Evolutionary conservation across 106 monocot species (phyloP).

Genomic region (Xerophyta viscosa): DNA sequence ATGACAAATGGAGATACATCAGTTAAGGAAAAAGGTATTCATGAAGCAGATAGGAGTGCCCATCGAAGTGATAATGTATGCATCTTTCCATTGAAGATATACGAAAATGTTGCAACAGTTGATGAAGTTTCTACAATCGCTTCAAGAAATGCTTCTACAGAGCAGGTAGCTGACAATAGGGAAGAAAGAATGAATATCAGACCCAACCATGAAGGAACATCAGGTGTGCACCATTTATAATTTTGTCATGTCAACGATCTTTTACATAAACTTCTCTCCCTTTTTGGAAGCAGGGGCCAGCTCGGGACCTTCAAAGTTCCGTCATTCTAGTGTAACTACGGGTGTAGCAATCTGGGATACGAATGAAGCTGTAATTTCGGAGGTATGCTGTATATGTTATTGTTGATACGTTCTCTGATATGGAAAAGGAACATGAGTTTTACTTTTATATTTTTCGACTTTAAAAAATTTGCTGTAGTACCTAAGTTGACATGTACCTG

Average conservation of each 20-base stretch:
- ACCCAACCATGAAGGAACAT: slow-evolving; percentile 21
- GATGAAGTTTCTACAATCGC: slow-evolving; percentile 48
- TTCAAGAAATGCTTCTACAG: slow-evolving; percentile 22
- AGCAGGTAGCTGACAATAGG: slow-evolving; percentile 18
- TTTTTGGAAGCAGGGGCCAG: slow-evolving; percentile 16
- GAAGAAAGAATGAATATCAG: slow-evolving; percentile 29
- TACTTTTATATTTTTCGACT: no score
- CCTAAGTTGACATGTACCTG: no score
- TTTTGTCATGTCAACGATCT: neutral
- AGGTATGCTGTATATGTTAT: no score
- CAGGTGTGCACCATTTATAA: slow-evolving; percentile 18
- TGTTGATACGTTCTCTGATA: no score
- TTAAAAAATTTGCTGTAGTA: no score
- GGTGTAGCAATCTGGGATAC: no score
- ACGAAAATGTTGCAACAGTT: slow-evolving; percentile 13
- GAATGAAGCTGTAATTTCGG: no score
- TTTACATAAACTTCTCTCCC: neutral
- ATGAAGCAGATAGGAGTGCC: slow-evolving; percentile 30
- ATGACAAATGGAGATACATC: slow-evolving; percentile 41
- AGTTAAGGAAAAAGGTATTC: slow-evolving; percentile 41
- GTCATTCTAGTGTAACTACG: slow-evolving; percentile 25
- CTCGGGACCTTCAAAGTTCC: slow-evolving; percentile 22
- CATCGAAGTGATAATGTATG: slow-evolving; percentile 24
- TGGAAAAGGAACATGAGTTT: no score
- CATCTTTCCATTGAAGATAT: slow-evolving; percentile 22